These are phyloP conservation scores for Elaeis guineensis DNA, from an alignment of 176 grass and related monocot species.

Conservation along the genomic window DNA sequence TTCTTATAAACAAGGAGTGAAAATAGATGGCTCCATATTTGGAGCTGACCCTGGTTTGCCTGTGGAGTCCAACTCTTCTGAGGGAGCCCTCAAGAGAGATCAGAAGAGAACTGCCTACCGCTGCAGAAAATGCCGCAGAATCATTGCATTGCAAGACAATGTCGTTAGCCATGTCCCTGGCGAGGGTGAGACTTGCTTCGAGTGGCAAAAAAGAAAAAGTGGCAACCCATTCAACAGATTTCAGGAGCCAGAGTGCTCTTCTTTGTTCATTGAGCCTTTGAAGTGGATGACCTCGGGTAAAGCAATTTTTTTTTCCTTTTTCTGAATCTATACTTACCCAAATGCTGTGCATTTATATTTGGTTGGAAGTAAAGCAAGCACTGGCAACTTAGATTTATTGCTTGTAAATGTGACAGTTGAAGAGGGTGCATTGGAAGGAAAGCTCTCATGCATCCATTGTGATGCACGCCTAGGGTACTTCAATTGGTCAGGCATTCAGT, in stretches of 20 bases:
- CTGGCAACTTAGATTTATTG: too few relatives aligned
- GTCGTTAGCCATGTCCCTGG: conserved; percentile 63
- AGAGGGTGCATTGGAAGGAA: conserved; percentile 88
- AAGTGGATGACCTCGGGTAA: conserved; percentile 97
- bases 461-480: conserved; percentile 72
- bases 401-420: conserved; percentile 44
- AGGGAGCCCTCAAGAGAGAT: conserved; percentile 13
- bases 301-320: not conserved
- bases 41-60: conserved; percentile 65
- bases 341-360: too few relatives aligned
- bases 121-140: conserved; percentile 85
- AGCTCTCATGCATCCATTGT: conserved; percentile 78
- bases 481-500: conserved; percentile 89
- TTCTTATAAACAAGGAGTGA: conserved; percentile 64
- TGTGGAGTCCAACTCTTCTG: conserved; percentile 21
- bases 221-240: conserved; percentile 13
- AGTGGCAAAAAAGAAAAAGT: conserved; percentile 57
- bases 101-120: conserved; percentile 48
- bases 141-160: conserved; percentile 59
- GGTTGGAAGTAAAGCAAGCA: too few relatives aligned
- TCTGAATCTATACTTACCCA: too few relatives aligned
- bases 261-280: conserved; percentile 79
- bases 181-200: conserved; percentile 67
- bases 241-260: conserved; percentile 69
- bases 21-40: conserved; percentile 57